Evolutionary conservation across 768 basidiomycete species (phyloP), one percentile per base, ranked within the genome.

Genomic region (Imleria badia): DNA sequence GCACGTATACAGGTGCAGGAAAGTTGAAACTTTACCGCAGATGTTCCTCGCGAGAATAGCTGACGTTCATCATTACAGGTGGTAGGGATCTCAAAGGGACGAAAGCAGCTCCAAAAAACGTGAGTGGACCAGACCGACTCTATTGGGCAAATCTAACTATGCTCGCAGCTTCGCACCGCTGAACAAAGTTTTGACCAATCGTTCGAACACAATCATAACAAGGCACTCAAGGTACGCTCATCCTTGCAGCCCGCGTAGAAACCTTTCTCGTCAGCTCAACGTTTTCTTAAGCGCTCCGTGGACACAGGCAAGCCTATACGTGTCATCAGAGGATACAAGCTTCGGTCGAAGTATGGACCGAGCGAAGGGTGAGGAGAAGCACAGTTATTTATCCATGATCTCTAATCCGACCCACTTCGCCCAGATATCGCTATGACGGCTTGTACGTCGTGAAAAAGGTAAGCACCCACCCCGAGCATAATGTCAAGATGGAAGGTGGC

Each of bases 21-120:
- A 62, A 55, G 65, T 65, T 8, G 15, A 2, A 20, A 23, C 1
- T 19, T 20, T 17, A 3, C 3, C 14, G 2, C 7, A 36, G 5
- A 1, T 12, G 20, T 34, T 22, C 17, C 6, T 43, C 15, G 23
- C n/a, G 13, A 29, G 15, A 22, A 22, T 20, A 26, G 10, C 38
- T 51, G 9, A 51, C 33, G 22, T 52, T 45, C 36, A 55, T 41
- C 47, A 0, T 51, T 54, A 20, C 56, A 82, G 93, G 94, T 36
- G 94, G 94, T 11, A 81, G 94, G 34, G 87, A 94, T 69, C 76
- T 96, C 38, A 92, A 79, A 68, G 94, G 94, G 12, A 96, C 94
- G 0, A 87, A 87, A 67, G 68, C 74, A 4, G 80, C 81, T 2
- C 93, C 90, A 0, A 94, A 95, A 70, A 96, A 96, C 72, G 91